These are phyloP conservation scores for Ogataea philodendri DNA, from an alignment of 805 yeast genomes.

Conservation along the genomic window DNA sequence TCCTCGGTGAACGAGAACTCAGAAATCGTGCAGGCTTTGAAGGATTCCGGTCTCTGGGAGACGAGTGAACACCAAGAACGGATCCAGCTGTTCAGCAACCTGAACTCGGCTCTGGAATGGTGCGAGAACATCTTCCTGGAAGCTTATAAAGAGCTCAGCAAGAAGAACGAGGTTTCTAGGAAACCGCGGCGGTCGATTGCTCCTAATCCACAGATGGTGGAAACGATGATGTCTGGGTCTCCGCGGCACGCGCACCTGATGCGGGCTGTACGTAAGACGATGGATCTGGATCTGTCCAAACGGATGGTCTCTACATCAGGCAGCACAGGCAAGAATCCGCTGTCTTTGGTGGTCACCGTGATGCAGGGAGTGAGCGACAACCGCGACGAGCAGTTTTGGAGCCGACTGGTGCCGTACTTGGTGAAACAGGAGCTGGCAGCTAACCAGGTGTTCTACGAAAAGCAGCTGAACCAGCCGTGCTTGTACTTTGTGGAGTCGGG, in stretches of 20 bases:
- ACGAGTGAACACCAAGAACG: slow-evolving; percentile 42
- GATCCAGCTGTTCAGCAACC: slow-evolving; percentile 67
- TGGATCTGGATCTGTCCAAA: slow-evolving; percentile 30
- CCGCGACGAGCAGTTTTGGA: slow-evolving; percentile 59
- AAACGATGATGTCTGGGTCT: slow-evolving; percentile 38
- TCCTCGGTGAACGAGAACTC: slow-evolving; percentile 73
- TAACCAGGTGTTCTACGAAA: slow-evolving; percentile 47
- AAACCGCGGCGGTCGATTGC: not conserved
- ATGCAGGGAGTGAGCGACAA: slow-evolving; percentile 56
- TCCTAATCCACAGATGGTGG: slow-evolving; percentile 4
- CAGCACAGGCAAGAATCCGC: slow-evolving; percentile 40
- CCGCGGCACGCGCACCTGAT: slow-evolving; percentile 53
- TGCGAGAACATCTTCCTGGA: slow-evolving; percentile 87
- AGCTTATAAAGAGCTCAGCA: slow-evolving; percentile 45
- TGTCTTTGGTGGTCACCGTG: slow-evolving; percentile 62
- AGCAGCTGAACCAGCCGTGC: slow-evolving; percentile 44
- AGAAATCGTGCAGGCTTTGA: slow-evolving; percentile 64
- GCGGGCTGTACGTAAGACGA: slow-evolving; percentile 48
- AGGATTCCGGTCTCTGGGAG: slow-evolving; percentile 80
- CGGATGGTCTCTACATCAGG: slow-evolving; percentile 14
- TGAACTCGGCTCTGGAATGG: slow-evolving; percentile 92
- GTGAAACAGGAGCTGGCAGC: slow-evolving; percentile 29
- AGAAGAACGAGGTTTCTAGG: slow-evolving; percentile 7
- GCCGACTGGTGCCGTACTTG: slow-evolving; percentile 55
- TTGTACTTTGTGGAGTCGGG: slow-evolving; percentile 54